Base-by-base conservation (phyloP, 2,329 filamentous ascomycete species). In the Metarhizium rileyi region DNA sequence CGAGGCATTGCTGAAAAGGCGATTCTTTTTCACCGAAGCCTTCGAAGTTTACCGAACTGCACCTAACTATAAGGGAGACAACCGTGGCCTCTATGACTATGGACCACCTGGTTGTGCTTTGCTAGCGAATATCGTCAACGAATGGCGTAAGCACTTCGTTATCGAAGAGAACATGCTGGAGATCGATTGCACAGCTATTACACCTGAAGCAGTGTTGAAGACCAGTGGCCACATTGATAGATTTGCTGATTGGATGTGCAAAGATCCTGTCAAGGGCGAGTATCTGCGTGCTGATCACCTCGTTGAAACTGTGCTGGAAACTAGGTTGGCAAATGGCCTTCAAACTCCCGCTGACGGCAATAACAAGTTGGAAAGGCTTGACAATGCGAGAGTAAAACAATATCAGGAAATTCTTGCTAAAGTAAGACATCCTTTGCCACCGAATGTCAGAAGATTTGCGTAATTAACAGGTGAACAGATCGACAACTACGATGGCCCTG, bases 221-320 rank as follows among this genome's bases (percentile, higher is more conserved):
- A 84, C 83, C 26, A 76, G 72, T 59, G 83, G 83, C 43, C 83
- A 86, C 63, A 82, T 86, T 42, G 82, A 84, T 62, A 84, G 83
- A 64, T 86, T 86, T 61, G 80, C 82, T 57, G 81, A 85, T 62
- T 85, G 78, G 79, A 85, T 84, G 80, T 84, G 77, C 82, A 95
- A 94, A 70, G 93, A 98, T 69, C 88, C 90, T 54, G 94, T 95
- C 77, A 95, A 85, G 62, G 91, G 93, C 65, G 93, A 97, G 69
- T 95, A 96, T 63, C 83, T 97, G 66, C 83, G 93, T 59, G 90
- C 93, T 51, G 93, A 98, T 65, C 93, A 98, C 73, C 80, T 96
- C 61, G 90, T 97, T 57, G 90, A 96, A 75, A 88, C 95, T 61
- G 83, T 96, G 36, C 80, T 98, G 46, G 90, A 96, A 74, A 74